Percentiles rank a stretch among this genome's conserved stretches.
Conservation (phyloP, 139 green algal species). For the Micromonas pusilla region DNA sequence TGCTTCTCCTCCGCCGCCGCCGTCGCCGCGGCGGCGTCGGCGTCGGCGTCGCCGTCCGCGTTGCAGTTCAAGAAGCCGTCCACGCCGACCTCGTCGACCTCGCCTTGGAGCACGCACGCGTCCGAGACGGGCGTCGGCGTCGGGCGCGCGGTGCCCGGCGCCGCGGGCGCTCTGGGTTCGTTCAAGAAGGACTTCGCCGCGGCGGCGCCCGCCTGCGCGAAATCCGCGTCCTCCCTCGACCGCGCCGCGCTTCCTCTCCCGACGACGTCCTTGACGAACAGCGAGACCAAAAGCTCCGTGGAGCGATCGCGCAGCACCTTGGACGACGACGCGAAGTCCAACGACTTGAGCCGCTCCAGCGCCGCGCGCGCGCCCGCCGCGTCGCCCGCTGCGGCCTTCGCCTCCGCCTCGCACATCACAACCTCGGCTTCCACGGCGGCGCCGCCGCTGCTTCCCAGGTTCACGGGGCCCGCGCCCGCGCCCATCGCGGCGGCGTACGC, state of each 20-base stretch:
- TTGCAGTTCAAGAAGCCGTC: no score
- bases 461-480: neutral
- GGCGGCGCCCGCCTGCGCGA: neutral
- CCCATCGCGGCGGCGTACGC: neutral
- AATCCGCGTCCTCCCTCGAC: neutral
- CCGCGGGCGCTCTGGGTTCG: no score
- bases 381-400: constrained; percentile 4
- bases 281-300: neutral
- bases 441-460: neutral
- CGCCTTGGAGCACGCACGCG: neutral
- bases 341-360: neutral
- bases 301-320: constrained; percentile 6
- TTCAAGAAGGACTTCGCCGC: no score
- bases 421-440: neutral
- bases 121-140: no score
- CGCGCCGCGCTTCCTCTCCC: neutral
- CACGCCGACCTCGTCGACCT: neutral
- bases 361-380: constrained; percentile 6
- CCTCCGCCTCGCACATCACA: constrained; percentile 14
- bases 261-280: constrained; percentile 18
- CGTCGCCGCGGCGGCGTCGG: no score
- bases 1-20: neutral
- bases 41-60: no score
- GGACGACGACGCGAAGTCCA: neutral
- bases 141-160: no score